phyloP scores from a whole-genome alignment of 148 eudicot genomes.

The Spergularia bocconei region DNA sequence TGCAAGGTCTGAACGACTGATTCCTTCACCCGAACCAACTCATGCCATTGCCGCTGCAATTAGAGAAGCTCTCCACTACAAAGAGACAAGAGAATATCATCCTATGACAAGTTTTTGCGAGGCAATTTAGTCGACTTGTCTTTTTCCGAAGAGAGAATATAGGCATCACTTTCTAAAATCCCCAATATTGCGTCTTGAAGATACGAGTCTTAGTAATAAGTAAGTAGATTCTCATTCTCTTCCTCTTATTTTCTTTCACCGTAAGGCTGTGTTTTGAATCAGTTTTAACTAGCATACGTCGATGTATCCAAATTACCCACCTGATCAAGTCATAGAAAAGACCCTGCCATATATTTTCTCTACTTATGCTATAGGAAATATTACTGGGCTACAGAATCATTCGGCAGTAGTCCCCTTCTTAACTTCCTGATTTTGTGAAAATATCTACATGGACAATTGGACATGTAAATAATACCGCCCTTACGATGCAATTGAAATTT shows the following conservation, averaged over 20 bases:
- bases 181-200: constrained; percentile 37
- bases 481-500: no score
- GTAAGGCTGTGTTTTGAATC: no score
- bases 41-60: constrained; percentile 94
- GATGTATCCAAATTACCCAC: no score
- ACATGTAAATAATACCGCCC: no score
- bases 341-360: no score
- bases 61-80: constrained; percentile 90
- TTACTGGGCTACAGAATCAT: no score
- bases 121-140: constrained; percentile 75
- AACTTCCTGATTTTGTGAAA: no score
- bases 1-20: constrained; percentile 89
- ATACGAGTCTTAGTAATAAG: background rate
- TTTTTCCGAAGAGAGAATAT: constrained; percentile 54
- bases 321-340: no score
- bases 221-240: constrained; percentile 1
- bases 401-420: no score
- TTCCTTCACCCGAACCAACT: constrained; percentile 93
- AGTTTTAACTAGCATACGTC: no score
- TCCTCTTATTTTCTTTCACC: background rate
- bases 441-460: no score
- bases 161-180: constrained; percentile 58
- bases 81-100: constrained; percentile 78
- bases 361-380: no score
- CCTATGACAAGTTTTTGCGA: constrained; percentile 76